These are phyloP conservation scores for Phtheirospermum japonicum DNA, from an alignment of 257 asterid genomes.

Conservation along the genomic window DNA sequence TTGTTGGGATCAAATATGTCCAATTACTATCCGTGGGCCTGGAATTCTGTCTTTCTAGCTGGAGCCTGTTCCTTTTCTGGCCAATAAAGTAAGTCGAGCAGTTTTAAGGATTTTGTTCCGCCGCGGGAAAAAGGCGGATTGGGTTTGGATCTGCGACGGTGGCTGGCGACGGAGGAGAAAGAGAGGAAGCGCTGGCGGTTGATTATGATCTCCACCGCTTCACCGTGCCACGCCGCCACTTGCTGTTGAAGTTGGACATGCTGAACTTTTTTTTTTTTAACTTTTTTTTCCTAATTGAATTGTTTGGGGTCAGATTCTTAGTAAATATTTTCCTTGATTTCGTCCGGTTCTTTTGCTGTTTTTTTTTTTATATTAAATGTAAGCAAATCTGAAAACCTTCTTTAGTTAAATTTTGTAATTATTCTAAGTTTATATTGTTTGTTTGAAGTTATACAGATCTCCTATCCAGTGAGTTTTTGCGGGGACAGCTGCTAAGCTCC, in stretches of 20 bases:
- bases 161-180: conserved; percentile 34
- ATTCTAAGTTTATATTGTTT: too few relatives aligned
- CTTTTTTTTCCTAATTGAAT: too few relatives aligned
- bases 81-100: conserved; percentile 14
- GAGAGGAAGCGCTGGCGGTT: conserved; percentile 43
- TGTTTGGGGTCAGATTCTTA: too few relatives aligned
- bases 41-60: conserved; percentile 28
- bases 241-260: conserved; percentile 27
- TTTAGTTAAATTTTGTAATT: too few relatives aligned
- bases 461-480: too few relatives aligned
- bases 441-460: too few relatives aligned
- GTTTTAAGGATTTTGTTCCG: conserved; percentile 9
- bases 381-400: too few relatives aligned
- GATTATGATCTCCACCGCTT: conserved; percentile 35
- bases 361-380: too few relatives aligned
- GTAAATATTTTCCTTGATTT: too few relatives aligned
- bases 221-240: conserved; percentile 45
- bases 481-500: too few relatives aligned
- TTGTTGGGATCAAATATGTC: conserved; percentile 33
- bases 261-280: conserved; percentile 2
- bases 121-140: conserved; percentile 32
- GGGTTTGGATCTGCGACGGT: conserved; percentile 32
- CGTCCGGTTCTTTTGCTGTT: too few relatives aligned
- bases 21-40: conserved; percentile 38
- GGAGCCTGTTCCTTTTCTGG: too few relatives aligned